Evolutionary conservation across 371 early-diverging fungal species (phyloP).

Genomic region (Zopfochytrium polystomum): DNA sequence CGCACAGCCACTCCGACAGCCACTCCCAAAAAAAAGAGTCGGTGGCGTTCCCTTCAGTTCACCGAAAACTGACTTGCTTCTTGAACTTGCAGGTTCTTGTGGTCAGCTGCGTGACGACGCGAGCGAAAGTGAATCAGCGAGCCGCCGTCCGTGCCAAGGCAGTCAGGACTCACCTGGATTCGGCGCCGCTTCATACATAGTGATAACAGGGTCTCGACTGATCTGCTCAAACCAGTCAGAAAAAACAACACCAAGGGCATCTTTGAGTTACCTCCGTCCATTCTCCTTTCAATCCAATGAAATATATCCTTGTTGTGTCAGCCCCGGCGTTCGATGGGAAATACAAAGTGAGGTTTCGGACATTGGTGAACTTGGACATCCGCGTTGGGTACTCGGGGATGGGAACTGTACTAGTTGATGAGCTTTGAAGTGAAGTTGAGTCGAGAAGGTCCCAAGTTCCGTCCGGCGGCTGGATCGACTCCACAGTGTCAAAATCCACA

Average conservation of each 20-base stretch:
- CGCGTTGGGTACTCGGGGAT: constrained; percentile 54
- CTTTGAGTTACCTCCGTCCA: constrained; percentile 62
- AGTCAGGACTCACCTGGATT: no score
- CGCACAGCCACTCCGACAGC: no score
- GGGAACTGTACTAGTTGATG: constrained; percentile 6
- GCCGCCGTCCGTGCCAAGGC: no score
- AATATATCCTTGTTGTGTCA: constrained; percentile 65
- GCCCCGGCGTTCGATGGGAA: constrained; percentile 76
- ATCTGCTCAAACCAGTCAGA: constrained; percentile 50
- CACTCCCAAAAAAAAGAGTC: no score
- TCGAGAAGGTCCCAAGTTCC: constrained; percentile 80
- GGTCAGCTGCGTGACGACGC: no score
- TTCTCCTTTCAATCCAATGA: constrained; percentile 89
- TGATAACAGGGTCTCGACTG: constrained; percentile 78
- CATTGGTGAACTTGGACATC: constrained; percentile 78
- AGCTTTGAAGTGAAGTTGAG: constrained; percentile 9
- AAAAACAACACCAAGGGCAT: constrained; percentile 12
- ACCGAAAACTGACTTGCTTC: no score
- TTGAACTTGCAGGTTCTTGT: no score
- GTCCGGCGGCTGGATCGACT: constrained; percentile 54
- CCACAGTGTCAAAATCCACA: constrained; percentile 85
- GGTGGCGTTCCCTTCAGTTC: no score
- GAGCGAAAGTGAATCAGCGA: no score
- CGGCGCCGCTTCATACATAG: constrained; percentile 77
- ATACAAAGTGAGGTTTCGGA: constrained; percentile 76